Evolutionary conservation across 306 rosid genomes (phyloP).

Genomic region (Vigna unguiculata): DNA sequence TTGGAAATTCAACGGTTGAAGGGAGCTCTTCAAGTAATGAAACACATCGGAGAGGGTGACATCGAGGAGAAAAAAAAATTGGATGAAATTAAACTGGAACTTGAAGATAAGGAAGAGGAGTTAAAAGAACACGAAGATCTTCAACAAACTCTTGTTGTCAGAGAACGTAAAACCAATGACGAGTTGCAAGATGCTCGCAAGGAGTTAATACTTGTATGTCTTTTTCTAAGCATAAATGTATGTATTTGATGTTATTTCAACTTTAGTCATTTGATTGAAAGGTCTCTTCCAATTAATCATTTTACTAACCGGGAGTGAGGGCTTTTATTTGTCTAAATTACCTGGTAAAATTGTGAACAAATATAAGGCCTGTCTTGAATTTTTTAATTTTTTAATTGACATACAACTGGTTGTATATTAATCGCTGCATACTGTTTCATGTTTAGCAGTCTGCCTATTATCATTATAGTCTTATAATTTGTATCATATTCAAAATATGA

Average conservation of each 20-base stretch:
- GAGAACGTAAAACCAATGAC: slow-evolving; percentile 74
- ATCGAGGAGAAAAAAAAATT: slow-evolving; percentile 59
- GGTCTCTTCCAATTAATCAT: slow-evolving; percentile 14
- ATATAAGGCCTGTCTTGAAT: not conserved
- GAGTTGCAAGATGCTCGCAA: slow-evolving; percentile 89
- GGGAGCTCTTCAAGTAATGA: slow-evolving; percentile 78
- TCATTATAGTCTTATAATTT: slow-evolving; percentile 4
- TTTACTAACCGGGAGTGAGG: not conserved
- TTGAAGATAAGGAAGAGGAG: slow-evolving; percentile 73
- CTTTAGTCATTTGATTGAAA: slow-evolving; percentile 1
- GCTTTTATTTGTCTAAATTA: not conserved
- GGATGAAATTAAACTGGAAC: slow-evolving; percentile 49
- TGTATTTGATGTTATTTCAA: not conserved
- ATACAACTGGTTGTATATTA: not conserved
- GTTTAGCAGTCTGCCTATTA: slow-evolving; percentile 1
- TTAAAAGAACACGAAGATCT: slow-evolving; percentile 39
- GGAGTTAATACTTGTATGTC: slow-evolving; percentile 61
- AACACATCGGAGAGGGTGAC: slow-evolving; percentile 73
- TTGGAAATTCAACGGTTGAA: slow-evolving; percentile 67
- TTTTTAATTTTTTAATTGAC: slow-evolving; percentile 22
- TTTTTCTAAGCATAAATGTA: not conserved
- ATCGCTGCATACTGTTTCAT: not conserved
- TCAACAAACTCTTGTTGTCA: slow-evolving; percentile 59
- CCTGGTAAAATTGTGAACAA: not conserved
- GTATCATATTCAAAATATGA: slow-evolving; percentile 15